These are phyloP conservation scores for Bathelium albidoporum DNA, from an alignment of 495 filamentous ascomycete genomes.

Conservation along the genomic window DNA sequence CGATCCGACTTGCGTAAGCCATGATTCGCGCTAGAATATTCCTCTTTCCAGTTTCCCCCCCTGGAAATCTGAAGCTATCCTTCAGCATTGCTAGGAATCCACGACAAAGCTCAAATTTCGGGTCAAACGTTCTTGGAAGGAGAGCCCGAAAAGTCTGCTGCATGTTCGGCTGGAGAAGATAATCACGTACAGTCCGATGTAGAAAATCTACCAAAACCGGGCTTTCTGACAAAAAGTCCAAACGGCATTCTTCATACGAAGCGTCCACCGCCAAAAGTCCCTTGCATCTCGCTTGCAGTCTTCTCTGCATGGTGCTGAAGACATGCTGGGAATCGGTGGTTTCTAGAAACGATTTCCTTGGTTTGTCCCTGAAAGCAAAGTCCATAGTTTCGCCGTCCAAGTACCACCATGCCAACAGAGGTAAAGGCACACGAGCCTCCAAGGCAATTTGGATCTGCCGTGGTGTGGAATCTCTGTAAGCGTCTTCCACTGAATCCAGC, in stretches of 20 bases:
- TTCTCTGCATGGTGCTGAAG: neutral
- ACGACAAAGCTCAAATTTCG: neutral
- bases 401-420: constrained; percentile 6
- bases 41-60: neutral
- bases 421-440: neutral
- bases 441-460: neutral
- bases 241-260: neutral
- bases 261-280: constrained; percentile 3
- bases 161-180: neutral
- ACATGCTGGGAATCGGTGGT: neutral
- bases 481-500: constrained; percentile 7
- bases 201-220: constrained; percentile 2
- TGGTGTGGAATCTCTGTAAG: constrained; percentile 3
- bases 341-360: neutral
- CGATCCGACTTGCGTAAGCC: neutral
- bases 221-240: neutral
- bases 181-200: constrained; percentile 5
- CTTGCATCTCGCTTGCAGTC: neutral
- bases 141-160: neutral
- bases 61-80: neutral
- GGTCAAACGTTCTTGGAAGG: neutral
- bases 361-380: neutral
- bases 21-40: neutral
- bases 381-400: constrained; percentile 3
- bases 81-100: neutral